Evolutionary conservation across 768 basidiomycete genomes (phyloP).

Genomic region (Hirschioporus abietinus): DNA sequence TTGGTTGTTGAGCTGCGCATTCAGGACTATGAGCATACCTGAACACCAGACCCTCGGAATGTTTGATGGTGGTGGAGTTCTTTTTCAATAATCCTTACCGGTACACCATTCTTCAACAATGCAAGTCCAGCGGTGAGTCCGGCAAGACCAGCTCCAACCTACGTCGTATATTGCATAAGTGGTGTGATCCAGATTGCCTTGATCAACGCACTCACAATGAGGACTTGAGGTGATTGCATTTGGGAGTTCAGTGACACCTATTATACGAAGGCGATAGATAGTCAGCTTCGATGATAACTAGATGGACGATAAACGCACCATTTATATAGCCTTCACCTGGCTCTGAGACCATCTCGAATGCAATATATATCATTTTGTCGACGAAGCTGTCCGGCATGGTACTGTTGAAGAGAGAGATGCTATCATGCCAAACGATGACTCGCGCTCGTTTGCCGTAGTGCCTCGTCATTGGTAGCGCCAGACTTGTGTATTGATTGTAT

Average conservation of each 20-base stretch:
- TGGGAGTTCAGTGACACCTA: neutral
- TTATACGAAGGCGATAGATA: no score
- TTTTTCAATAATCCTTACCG: slow-evolving; percentile 9
- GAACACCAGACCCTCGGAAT: neutral
- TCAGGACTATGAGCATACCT: neutral
- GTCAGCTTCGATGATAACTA: no score
- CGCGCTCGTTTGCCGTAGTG: no score
- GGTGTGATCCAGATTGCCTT: neutral
- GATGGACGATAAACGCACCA: no score
- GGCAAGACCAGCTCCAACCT: slow-evolving; percentile 11
- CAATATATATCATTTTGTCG: no score
- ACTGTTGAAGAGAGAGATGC: no score
- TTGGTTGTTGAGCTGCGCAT: neutral
- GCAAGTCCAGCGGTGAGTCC: slow-evolving; percentile 9
- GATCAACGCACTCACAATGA: neutral
- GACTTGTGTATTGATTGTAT: no score
- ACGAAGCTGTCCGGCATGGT: no score
- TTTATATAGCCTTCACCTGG: no score
- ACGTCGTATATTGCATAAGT: neutral
- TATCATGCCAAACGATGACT: no score
- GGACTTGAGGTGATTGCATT: neutral
- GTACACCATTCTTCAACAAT: slow-evolving; percentile 10
- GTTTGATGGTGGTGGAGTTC: neutral
- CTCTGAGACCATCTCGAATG: no score
- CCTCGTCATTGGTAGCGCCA: no score